Evolutionary conservation across 2,329 filamentous ascomycete species (phyloP).

Genomic region (Pyricularia sp.): DNA sequence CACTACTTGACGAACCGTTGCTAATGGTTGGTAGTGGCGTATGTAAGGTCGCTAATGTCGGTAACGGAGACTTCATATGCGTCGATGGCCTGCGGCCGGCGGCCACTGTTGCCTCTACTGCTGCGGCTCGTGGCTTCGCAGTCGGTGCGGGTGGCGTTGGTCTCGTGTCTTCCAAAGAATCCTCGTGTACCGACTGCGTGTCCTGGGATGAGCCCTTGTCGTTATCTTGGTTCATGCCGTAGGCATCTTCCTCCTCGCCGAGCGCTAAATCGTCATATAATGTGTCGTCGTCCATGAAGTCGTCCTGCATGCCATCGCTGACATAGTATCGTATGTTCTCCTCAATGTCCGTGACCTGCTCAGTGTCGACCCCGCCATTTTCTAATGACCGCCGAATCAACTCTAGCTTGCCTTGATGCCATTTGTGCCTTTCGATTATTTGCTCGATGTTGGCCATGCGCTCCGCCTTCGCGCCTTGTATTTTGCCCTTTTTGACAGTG

Average conservation of each 20-base stretch:
- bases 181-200: conserved; percentile 81
- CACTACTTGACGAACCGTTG: conserved; percentile 38
- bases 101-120: conserved; percentile 42
- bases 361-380: conserved; percentile 79
- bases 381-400: conserved; percentile 80
- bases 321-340: conserved; percentile 94
- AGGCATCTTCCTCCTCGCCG: conserved; percentile 81
- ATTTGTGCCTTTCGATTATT: conserved; percentile 85
- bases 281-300: conserved; percentile 87
- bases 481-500: conserved; percentile 91
- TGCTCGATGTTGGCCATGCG: conserved; percentile 76
- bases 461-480: conserved; percentile 69
- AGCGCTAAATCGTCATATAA: conserved; percentile 93
- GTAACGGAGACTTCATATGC: conserved; percentile 86
- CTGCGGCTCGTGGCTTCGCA: conserved; percentile 40
- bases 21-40: conserved; percentile 50
- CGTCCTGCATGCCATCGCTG: conserved; percentile 72
- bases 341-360: conserved; percentile 77
- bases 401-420: conserved; percentile 88
- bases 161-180: conserved; percentile 39
- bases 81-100: conserved; percentile 62
- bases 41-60: conserved; percentile 83
- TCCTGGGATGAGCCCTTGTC: conserved; percentile 94
- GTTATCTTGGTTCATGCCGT: conserved; percentile 65
- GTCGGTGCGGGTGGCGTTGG: conserved; percentile 23